Conservation (phyloP, 345 rosid genomes). For the Dovyalis caffra region DNA sequence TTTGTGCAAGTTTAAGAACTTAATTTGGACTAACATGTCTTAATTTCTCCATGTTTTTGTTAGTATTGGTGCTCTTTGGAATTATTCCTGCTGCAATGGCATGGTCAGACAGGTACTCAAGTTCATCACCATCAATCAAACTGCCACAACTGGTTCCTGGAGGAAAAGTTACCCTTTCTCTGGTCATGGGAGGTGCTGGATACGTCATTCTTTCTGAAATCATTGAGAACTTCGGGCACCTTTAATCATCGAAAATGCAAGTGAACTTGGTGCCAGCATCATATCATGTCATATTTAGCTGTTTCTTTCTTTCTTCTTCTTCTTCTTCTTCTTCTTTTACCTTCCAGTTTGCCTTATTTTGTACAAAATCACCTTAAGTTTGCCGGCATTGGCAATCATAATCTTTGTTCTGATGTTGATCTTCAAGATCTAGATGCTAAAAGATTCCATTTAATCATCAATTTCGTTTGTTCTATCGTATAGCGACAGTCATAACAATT, state of each 20-base stretch:
- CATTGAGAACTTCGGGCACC: slow-evolving; percentile 22
- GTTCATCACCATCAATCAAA: slow-evolving; percentile 31
- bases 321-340: neutral
- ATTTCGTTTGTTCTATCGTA: neutral
- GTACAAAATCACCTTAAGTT: neutral
- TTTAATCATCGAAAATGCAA: no score
- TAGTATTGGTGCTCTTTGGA: slow-evolving; percentile 79
- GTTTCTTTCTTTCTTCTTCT: no score
- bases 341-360: neutral
- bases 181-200: slow-evolving; percentile 63
- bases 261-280: no score
- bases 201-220: slow-evolving; percentile 60
- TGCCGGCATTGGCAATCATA: neutral
- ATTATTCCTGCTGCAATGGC: slow-evolving; percentile 91
- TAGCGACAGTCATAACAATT: neutral
- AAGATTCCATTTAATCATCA: no score
- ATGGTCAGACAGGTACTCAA: slow-evolving; percentile 80
- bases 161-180: slow-evolving; percentile 60
- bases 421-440: no score
- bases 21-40: neutral
- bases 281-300: no score
- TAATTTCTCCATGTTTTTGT: neutral
- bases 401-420: neutral
- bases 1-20: neutral
- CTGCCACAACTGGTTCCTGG: slow-evolving; percentile 62